Conservation (phyloP, 352 stramenopile species). For the Globisporangium radiosum region DNA sequence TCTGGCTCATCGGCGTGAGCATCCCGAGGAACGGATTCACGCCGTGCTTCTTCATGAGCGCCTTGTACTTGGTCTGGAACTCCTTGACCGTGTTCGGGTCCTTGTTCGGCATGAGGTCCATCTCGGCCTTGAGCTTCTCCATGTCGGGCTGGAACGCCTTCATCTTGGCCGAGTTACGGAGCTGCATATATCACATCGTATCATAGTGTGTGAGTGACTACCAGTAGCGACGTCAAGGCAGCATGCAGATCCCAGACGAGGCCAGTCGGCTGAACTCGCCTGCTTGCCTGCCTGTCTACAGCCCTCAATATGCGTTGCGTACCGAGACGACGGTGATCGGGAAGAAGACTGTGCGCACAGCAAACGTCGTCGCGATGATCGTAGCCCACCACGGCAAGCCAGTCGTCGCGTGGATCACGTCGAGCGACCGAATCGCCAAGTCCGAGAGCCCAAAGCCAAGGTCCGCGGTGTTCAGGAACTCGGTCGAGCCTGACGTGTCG, state of each 20-base stretch:
- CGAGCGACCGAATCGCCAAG: constrained; percentile 65
- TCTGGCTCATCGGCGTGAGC: constrained; percentile 63
- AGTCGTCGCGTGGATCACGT: constrained; percentile 69
- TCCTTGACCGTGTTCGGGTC: constrained; percentile 44
- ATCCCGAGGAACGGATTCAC: constrained; percentile 75
- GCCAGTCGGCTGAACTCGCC: too few relatives aligned
- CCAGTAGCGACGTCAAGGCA: neutral
- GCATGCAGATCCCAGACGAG: too few relatives aligned
- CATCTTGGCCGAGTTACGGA: constrained; percentile 84
- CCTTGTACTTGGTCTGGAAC: constrained; percentile 72
- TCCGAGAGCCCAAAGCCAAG: constrained; percentile 69
- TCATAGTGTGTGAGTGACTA: neutral
- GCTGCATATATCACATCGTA: constrained; percentile 17
- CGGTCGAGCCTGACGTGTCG: constrained; percentile 25
- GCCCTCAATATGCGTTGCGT: constrained; percentile 6
- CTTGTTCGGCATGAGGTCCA: constrained; percentile 39
- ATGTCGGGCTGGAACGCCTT: constrained; percentile 78
- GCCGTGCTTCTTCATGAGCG: constrained; percentile 77
- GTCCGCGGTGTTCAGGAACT: constrained; percentile 50
- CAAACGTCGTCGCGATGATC: constrained; percentile 77
- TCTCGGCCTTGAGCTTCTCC: constrained; percentile 71
- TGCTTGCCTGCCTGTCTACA: neutral
- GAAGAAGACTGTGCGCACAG: constrained; percentile 63
- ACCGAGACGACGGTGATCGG: constrained; percentile 78
- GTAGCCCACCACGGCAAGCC: constrained; percentile 86